These are phyloP conservation scores for Ceriops decandra DNA, from an alignment of 345 rosid species.

Conservation along the genomic window DNA sequence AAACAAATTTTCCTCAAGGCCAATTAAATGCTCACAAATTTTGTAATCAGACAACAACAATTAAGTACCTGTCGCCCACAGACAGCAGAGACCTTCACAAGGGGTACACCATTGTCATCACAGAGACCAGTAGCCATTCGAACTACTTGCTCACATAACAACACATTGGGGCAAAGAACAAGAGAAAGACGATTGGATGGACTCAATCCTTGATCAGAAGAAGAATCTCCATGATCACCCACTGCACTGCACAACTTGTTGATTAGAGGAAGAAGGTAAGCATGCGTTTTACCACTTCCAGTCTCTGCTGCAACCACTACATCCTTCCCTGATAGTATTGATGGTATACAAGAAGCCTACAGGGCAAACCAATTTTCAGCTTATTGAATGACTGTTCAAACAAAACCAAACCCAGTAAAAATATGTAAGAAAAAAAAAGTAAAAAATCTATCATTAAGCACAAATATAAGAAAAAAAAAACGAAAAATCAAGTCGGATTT, in stretches of 20 bases:
- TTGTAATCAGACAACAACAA: constrained; percentile 2
- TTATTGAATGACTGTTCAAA: neutral
- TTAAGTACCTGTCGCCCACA: constrained; percentile 72
- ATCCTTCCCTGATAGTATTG: constrained; percentile 78
- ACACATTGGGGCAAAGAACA: constrained; percentile 85
- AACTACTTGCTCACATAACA: constrained; percentile 88
- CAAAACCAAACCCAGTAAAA: neutral
- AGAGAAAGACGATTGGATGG: constrained; percentile 38
- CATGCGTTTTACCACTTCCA: constrained; percentile 90
- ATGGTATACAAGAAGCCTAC: constrained; percentile 67
- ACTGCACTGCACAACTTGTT: constrained; percentile 37
- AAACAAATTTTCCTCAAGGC: neutral
- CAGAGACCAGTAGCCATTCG: constrained; percentile 72
- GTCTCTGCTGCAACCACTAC: constrained; percentile 92
- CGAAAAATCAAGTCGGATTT: no score
- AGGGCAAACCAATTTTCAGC: neutral
- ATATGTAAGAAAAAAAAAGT: neutral
- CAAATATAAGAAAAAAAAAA: no score
- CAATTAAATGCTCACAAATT: neutral
- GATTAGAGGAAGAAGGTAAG: constrained; percentile 74
- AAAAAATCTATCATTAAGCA: neutral
- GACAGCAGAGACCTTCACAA: constrained; percentile 57
- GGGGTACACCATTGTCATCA: constrained; percentile 62
- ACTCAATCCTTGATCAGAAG: constrained; percentile 11
- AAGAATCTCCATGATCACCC: constrained; percentile 17